These are phyloP conservation scores for Rhodosorus marinus DNA, from an alignment of 23 red algal genomes.

Conservation along the genomic window DNA sequence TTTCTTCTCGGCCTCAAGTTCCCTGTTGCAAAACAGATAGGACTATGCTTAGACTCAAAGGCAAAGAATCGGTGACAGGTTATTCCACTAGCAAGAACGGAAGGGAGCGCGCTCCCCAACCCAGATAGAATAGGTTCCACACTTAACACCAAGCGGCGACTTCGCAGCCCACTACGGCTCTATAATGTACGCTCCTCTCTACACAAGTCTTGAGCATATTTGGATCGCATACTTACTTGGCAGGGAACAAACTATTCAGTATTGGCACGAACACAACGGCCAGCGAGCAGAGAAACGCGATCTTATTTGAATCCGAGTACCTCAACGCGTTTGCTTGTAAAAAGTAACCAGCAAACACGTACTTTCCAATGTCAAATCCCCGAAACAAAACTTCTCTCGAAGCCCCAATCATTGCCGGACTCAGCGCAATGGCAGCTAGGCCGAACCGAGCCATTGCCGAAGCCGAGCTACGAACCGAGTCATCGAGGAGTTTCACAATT, in stretches of 20 bases:
- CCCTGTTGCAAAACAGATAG: too few species aligned
- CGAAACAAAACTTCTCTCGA: not conserved
- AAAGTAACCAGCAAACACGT: slow-evolving; percentile 36
- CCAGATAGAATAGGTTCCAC: too few species aligned
- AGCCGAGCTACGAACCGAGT: slow-evolving; percentile 8
- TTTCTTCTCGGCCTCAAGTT: too few species aligned
- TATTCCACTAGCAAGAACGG: too few species aligned
- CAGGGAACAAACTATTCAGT: slow-evolving; percentile 7
- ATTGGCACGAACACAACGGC: slow-evolving; percentile 58
- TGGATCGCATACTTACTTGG: too few species aligned
- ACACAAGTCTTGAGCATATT: too few species aligned
- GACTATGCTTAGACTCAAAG: too few species aligned
- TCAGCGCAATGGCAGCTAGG: slow-evolving; percentile 35
- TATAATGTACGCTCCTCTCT: too few species aligned
- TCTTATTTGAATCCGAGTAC: slow-evolving; percentile 22
- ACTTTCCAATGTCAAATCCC: not conserved
- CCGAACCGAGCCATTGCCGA: slow-evolving; percentile 8
- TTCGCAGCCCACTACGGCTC: too few species aligned
- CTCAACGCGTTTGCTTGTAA: slow-evolving; percentile 34
- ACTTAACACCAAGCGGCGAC: too few species aligned
- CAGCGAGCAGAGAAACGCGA: slow-evolving; percentile 62
- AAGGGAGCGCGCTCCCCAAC: too few species aligned
- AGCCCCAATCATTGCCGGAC: slow-evolving; percentile 1
- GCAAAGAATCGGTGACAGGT: too few species aligned
- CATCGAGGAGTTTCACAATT: slow-evolving; percentile 46